Conservation (phyloP, 2,329 filamentous ascomycete species). For the Hypoxylon sp. region DNA sequence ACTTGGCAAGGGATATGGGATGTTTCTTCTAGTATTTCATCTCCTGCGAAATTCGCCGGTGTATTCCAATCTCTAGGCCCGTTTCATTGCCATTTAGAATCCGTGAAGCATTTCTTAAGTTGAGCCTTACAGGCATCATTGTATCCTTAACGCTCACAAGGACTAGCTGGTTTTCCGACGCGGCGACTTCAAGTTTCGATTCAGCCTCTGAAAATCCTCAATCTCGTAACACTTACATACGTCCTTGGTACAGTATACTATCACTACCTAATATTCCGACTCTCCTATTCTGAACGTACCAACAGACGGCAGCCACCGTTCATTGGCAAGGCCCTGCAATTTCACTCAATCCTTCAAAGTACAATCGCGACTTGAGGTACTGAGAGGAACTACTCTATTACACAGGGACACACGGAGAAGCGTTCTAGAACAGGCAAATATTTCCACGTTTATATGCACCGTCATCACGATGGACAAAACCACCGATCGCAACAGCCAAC, state of each 20-base stretch:
- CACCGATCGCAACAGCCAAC: neutral
- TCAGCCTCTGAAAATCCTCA: neutral
- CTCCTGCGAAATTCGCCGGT: neutral
- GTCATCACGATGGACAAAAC: constrained; percentile 8
- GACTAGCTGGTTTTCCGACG: neutral
- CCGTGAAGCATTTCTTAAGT: neutral
- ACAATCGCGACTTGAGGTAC: neutral
- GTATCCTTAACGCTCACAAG: neutral
- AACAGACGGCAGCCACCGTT: neutral
- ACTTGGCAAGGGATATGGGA: neutral
- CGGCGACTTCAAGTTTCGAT: neutral
- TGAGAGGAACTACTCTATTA: neutral
- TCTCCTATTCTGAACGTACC: neutral
- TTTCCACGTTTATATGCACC: neutral
- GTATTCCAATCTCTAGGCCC: neutral
- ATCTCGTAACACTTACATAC: neutral
- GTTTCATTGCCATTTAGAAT: neutral
- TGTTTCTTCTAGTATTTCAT: neutral
- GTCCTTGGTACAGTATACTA: neutral
- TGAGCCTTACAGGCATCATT: neutral
- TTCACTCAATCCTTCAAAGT: neutral
- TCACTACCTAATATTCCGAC: constrained; percentile 1
- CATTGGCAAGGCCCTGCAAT: constrained; percentile 1
- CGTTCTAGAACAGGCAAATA: neutral
- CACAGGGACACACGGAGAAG: neutral